Evolutionary conservation across 495 filamentous ascomycete genomes (phyloP), one percentile per base, ranked within the genome.

Genomic region (Parachaetomium inaequale): DNA sequence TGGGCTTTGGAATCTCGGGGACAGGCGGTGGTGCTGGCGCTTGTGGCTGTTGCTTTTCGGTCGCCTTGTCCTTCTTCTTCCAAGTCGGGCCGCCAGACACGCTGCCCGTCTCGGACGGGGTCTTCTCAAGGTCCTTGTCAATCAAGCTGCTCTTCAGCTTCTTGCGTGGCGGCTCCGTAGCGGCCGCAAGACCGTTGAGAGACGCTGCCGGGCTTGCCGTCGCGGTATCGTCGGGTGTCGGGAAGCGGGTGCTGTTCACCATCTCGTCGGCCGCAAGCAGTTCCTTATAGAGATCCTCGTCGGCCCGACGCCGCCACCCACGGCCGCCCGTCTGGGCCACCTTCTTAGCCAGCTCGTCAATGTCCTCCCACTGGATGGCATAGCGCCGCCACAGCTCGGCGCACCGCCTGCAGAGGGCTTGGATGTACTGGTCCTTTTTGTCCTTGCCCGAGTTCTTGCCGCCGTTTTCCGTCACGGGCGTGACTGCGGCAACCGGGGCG

Each of bases 281-380:
- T 75, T 97, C 94, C 54, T 88, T 87, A 54, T 96, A 78, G 12
- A 96, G 78, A 71, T 98, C 95, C 70, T 98, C 93, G 66, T 98
- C 94, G 54, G 94, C 86, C 55, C 85, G 88, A 51, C 91, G 84
- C 70, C 93, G 92, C 88, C 88, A 92, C 2, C 89, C 89, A 61
- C 90, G 88, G 42, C 92, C 90, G 45, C 92, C 91, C 59, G 85
- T 87, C 55, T 87, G 85, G 4, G 86, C 86, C 55, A 95, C 86
- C 78, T 95, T 94, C 79, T 94, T 96, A 25, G 88, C 87, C 36
- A 96, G 82, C 64, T 98, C 94, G 58, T 98, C 94, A n/a, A 90
- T 81, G 65, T 95, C 89, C 70, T 98, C 94, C 85, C 91, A 99
- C 62, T 94, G 90, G 59, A 99, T 92, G 11, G 87, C 92, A 69